Base-by-base conservation (phyloP, 345 rosid genomes). In the Acer yangbiense region DNA sequence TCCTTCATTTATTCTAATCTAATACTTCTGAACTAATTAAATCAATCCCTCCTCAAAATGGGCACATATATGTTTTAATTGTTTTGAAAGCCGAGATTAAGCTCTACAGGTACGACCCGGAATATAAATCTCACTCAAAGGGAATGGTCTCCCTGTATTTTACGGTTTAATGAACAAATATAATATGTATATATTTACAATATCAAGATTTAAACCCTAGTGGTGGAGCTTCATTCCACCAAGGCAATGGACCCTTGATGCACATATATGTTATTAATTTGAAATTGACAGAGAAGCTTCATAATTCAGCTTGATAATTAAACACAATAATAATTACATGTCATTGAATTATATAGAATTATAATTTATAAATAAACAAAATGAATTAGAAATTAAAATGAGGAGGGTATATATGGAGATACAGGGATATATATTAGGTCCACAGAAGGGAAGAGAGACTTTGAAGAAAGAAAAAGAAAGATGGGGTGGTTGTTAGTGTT, bases 371-470 rank as follows among this genome's bases (percentile, higher is more conserved):
- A 0, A 43, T 55, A 3, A 55, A 55, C 3, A 35, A 18, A 71
- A 55, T 29, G 65, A 12, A 35, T 27, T 25, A 14, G 55, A 50
- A 13, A 43, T 43, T 48, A 9, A 9, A 12, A 13, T 2, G 55
- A 11, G 55, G 14, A 50, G 16, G 20, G 48, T 35, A 35, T 35
- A 35, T 73, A 54, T 81, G 62, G 18, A 63, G 72, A 41, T 73
- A 72, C 4, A 64, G 10, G 21, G 9, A 35, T 35, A 35, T 35
- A 35, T 35, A 68, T 73, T 35, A 71, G 85, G 87, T 83, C 85
- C 88, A 80, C 78, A 84, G 23, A 69, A 60, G 54, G 58, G 65
- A 44, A 77, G 55, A 76, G 44, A 77, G 55, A 76, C 65, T 75
- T 72, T 68, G 41, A 70, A 74, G 68, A 44, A 21, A 70, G 54